Conservation (phyloP, 2,329 filamentous ascomycete genomes). For the Neoarthrinium moseri region DNA sequence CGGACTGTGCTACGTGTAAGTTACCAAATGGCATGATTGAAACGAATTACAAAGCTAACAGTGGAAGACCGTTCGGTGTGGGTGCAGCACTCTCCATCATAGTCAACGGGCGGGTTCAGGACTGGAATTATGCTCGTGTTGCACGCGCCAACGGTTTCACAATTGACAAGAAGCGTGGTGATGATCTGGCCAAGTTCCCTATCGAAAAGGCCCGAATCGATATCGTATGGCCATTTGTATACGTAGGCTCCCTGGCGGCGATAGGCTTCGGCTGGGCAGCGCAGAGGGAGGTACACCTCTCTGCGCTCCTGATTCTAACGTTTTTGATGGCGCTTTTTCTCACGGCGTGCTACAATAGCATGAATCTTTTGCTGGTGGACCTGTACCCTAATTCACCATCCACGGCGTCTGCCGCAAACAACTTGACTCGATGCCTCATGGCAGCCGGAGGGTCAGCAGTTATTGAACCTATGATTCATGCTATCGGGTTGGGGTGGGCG, state of each 20-base stretch:
- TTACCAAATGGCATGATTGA: too few relatives aligned
- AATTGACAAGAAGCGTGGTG: conserved; percentile 13
- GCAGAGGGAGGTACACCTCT: too few relatives aligned
- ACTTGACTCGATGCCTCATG: background rate
- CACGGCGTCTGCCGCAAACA: background rate
- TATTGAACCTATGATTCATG: background rate
- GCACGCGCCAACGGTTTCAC: conserved; percentile 13
- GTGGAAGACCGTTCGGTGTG: conserved; percentile 22
- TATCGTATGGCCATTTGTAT: conserved; percentile 11
- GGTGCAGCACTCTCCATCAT: conserved; percentile 19
- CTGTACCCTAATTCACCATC: background rate
- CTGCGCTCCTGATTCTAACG: too few relatives aligned
- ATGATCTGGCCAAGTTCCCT: conserved; percentile 17
- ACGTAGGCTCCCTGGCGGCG: too few relatives aligned
- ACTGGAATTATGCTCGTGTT: conserved; percentile 16
- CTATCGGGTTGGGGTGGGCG: background rate
- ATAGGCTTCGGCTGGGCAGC: too few relatives aligned
- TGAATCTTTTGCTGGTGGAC: background rate
- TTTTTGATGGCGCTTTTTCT: too few relatives aligned
- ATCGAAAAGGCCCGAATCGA: conserved; percentile 12
- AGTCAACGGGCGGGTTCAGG: conserved; percentile 17
- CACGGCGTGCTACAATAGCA: too few relatives aligned
- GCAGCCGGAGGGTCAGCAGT: background rate
- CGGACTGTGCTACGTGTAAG: conserved; percentile 23
- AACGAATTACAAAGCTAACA: too few relatives aligned